Percentiles rank a stretch among this genome's conserved stretches.
Evolutionary conservation across 306 rosid species (phyloP).

Genomic region (Arachis hypogaea): DNA sequence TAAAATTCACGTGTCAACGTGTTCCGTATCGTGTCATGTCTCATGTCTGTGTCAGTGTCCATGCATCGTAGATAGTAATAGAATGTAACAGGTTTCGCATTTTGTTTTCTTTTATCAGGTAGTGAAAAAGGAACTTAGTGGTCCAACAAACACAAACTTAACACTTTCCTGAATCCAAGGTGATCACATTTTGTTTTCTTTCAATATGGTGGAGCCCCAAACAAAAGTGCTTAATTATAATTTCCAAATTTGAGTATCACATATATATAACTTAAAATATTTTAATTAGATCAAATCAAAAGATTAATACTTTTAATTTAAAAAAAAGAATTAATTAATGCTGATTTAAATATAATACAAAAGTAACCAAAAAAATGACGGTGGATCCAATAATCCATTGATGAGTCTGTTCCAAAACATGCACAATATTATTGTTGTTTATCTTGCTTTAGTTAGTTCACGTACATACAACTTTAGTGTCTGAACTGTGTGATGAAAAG

Average conservation of each 20-base stretch:
- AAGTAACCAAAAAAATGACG: constrained; percentile 38
- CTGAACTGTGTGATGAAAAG: constrained; percentile 24
- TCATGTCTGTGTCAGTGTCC: no score
- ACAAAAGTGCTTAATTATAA: no score
- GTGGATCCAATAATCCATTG: constrained; percentile 76
- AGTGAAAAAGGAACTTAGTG: constrained; percentile 30
- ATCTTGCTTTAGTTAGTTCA: constrained; percentile 17
- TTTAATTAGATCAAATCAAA: no score
- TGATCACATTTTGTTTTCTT: background rate
- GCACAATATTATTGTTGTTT: constrained; percentile 45
- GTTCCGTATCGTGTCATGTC: no score
- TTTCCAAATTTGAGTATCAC: no score
- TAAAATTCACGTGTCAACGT: no score
- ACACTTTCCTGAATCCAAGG: constrained; percentile 45
- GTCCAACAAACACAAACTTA: constrained; percentile 40
- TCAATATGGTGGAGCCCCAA: no score
- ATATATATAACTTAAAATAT: no score
- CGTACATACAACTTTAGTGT: constrained; percentile 10
- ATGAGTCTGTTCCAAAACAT: constrained; percentile 48
- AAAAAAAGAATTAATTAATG: no score
- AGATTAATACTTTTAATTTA: no score
- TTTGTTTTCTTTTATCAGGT: constrained; percentile 5
- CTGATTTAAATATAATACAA: background rate
- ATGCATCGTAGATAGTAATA: background rate
- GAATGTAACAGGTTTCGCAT: background rate